Conservation (phyloP, 2,329 filamentous ascomycete species). For the Penicillium sp. region DNA sequence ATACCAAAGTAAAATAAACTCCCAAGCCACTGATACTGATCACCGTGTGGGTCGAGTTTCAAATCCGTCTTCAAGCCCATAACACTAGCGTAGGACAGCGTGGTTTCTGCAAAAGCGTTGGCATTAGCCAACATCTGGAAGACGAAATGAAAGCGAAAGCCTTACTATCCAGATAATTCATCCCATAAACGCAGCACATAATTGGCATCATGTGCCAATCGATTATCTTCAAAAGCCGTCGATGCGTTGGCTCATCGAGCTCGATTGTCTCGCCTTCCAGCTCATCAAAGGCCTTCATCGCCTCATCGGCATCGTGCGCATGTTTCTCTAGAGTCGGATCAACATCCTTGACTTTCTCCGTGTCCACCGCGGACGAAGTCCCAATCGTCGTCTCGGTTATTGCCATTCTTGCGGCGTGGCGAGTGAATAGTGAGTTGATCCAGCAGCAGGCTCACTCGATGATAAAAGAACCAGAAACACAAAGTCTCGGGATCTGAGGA, state of each 20-base stretch:
- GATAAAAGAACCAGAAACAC: no score
- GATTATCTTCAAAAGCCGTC: conserved; percentile 54
- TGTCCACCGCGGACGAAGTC: conserved; percentile 16
- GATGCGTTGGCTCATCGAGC: conserved; percentile 53
- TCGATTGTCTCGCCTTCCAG: conserved; percentile 48
- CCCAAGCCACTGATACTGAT: conserved; percentile 50
- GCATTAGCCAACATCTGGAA: no score
- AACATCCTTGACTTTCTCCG: conserved; percentile 19
- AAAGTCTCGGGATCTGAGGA: no score
- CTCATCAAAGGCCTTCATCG: conserved; percentile 51
- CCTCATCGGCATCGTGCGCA: conserved; percentile 55
- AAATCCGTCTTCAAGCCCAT: conserved; percentile 49
- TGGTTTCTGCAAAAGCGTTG: conserved; percentile 38
- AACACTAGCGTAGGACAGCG: conserved; percentile 49
- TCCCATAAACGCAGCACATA: conserved; percentile 53
- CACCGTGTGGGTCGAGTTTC: conserved; percentile 35
- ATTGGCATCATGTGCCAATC: conserved; percentile 59
- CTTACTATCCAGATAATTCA: conserved; percentile 53
- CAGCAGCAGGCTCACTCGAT: no score
- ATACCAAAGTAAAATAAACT: conserved; percentile 49
- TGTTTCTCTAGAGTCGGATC: conserved; percentile 45
- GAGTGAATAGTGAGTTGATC: no score
- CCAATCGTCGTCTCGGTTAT: conserved; percentile 41
- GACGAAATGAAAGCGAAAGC: no score
- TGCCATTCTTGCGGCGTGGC: conserved; percentile 12